Percentiles rank a stretch among this genome's conserved stretches.
Evolutionary conservation across 768 basidiomycete genomes (phyloP).

Genomic region (Boletus subcaerulescens): DNA sequence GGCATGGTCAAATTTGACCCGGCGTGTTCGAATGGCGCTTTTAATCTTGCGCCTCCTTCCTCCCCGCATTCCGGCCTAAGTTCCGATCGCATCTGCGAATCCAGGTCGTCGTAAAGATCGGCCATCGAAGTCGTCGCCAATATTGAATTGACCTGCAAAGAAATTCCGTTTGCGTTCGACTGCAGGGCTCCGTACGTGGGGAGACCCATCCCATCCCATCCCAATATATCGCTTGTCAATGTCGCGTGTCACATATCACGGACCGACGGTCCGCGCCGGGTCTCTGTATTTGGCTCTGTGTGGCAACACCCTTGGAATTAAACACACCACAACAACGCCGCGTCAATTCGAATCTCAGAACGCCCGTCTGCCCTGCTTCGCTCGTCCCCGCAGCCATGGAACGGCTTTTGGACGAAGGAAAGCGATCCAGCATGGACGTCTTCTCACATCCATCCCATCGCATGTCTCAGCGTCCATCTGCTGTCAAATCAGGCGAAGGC

Average conservation of each 20-base stretch:
- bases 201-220: too few species aligned
- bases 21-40: not conserved
- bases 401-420: not conserved
- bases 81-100: constrained; percentile 14
- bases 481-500: constrained; percentile 27
- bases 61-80: not conserved
- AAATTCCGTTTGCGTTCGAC: not conserved
- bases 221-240: too few species aligned
- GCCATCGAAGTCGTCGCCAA: constrained; percentile 5
- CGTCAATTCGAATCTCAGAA: constrained; percentile 5
- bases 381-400: constrained; percentile 21
- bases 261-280: constrained; percentile 1
- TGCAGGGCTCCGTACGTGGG: not conserved
- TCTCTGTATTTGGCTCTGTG: constrained; percentile 14
- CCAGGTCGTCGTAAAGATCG: constrained; percentile 4
- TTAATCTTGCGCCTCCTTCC: constrained; percentile 1
- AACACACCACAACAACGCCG: constrained; percentile 32
- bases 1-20: constrained; percentile 12
- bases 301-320: constrained; percentile 22
- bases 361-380: not conserved
- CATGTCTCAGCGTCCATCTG: constrained; percentile 22
- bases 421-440: not conserved
- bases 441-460: constrained; percentile 20
- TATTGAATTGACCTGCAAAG: not conserved
- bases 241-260: not conserved